Evolutionary conservation across 139 green algal genomes (phyloP).

Genomic region (Closterium sp.): DNA sequence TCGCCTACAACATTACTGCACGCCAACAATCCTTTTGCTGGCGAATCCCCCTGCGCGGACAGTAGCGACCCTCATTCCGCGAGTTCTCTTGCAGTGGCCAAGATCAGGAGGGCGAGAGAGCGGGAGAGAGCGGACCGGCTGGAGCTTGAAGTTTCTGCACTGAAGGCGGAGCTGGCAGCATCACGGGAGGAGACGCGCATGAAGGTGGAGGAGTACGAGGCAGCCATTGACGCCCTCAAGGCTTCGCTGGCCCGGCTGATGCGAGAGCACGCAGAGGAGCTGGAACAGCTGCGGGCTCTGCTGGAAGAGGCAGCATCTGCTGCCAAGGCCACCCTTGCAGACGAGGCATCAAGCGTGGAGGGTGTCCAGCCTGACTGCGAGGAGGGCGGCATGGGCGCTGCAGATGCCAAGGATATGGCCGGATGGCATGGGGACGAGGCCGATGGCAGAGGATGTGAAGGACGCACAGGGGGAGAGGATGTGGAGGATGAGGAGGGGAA

Average conservation of each 20-base stretch:
- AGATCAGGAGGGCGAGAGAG: background rate
- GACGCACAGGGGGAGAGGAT: background rate
- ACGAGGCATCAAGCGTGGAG: background rate
- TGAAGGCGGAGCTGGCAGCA: background rate
- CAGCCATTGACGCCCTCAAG: background rate
- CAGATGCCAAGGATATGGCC: background rate
- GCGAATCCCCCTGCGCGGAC: background rate
- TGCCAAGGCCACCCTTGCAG: background rate
- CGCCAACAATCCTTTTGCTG: background rate
- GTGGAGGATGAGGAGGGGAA: too few species aligned
- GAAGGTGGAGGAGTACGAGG: background rate
- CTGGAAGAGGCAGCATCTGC: background rate
- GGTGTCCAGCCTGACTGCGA: background rate
- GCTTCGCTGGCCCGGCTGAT: background rate
- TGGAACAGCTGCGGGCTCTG: background rate
- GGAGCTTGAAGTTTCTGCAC: background rate
- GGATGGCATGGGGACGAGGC: background rate
- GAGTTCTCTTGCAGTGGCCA: too few species aligned
- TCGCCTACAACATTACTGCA: background rate
- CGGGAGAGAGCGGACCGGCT: background rate
- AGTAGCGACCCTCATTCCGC: background rate
- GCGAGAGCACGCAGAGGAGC: background rate
- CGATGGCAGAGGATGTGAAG: background rate
- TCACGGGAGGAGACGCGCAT: background rate
- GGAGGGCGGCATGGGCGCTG: background rate